phyloP scores from a whole-genome alignment of 208 protist genomes.

The Wallacemonas sp. region DNA sequence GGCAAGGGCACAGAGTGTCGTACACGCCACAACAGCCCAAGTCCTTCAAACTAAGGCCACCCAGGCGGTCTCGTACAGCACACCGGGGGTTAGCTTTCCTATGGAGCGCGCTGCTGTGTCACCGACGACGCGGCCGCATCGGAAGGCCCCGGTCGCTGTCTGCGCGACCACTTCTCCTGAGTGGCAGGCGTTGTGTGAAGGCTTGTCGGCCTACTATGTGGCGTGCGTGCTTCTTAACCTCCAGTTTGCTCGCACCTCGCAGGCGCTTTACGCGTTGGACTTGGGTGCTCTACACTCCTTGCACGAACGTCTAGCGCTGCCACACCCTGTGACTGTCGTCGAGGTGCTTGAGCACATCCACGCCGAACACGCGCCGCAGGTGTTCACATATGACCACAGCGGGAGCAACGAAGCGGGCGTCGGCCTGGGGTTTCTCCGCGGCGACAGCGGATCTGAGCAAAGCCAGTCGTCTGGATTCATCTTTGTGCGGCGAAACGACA shows the following conservation, averaged over 20 bases:
- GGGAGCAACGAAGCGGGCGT: background rate
- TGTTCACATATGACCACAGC: background rate
- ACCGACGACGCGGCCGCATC: background rate
- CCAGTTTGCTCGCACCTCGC: background rate
- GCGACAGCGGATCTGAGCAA: background rate
- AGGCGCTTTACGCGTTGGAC: background rate
- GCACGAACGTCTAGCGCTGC: background rate
- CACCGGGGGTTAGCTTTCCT: background rate
- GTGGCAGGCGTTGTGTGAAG: background rate
- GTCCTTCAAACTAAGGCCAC: background rate
- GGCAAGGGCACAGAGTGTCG: background rate
- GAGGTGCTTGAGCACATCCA: background rate
- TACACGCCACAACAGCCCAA: too few species aligned
- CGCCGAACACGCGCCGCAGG: background rate
- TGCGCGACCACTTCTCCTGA: background rate
- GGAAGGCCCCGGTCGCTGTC: background rate
- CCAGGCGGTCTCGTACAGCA: background rate
- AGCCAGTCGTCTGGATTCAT: background rate
- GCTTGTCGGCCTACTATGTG: background rate
- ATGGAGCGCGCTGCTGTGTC: background rate
- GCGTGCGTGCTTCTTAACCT: background rate
- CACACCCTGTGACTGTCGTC: background rate
- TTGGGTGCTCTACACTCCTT: background rate
- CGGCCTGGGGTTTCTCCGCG: background rate
- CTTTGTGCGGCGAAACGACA: background rate